Conservation (phyloP, 164 flowering plant species). For the Akebia trifoliata region DNA sequence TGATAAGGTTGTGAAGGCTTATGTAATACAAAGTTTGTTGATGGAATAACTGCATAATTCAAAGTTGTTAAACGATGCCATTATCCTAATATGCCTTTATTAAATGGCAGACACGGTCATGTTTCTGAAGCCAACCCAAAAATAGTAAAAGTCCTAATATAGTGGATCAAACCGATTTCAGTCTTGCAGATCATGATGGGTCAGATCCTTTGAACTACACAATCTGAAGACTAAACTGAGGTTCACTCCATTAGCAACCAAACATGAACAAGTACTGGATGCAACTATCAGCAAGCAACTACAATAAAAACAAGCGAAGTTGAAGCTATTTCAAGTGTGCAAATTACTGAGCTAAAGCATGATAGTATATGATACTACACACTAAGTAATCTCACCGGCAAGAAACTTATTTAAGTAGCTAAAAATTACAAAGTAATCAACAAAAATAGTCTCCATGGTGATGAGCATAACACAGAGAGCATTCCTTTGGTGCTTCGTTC, state of each 20-base stretch:
- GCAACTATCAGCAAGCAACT: background rate
- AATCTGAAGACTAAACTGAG: too few relatives aligned
- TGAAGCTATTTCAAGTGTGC: background rate
- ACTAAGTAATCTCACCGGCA: conserved; percentile 11
- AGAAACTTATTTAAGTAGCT: conserved; percentile 27
- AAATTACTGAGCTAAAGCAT: background rate
- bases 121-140: too few relatives aligned
- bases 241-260: too few relatives aligned
- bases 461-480: conserved; percentile 22
- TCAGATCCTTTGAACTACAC: background rate
- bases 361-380: background rate
- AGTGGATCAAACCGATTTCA: too few relatives aligned
- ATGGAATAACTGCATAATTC: too few relatives aligned
- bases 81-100: too few relatives aligned
- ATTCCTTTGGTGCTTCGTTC: conserved; percentile 6
- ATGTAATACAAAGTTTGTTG: too few relatives aligned
- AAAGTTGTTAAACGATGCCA: too few relatives aligned
- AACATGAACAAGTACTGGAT: background rate
- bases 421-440: conserved; percentile 29
- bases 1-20: too few relatives aligned
- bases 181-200: too few relatives aligned
- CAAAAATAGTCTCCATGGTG: conserved; percentile 39
- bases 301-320: background rate
- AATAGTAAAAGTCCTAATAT: too few relatives aligned
- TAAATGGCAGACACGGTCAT: too few relatives aligned